Base-by-base conservation (phyloP, 2,329 filamentous ascomycete genomes). In the Microcera coccophila region DNA sequence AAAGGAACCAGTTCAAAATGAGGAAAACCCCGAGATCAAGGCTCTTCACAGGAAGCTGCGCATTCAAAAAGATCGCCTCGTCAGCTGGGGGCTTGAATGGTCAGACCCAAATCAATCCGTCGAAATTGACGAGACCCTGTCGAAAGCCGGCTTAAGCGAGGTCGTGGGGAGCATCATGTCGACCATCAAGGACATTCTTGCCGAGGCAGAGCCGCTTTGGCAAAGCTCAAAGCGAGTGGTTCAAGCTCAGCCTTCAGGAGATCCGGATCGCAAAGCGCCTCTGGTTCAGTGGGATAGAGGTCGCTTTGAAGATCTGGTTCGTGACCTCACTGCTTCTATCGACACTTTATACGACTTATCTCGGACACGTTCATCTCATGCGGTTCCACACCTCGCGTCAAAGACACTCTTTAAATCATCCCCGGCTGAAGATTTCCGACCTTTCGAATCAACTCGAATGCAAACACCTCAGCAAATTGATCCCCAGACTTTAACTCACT, bases 51-150 rank as follows among this genome's bases (percentile, higher is more conserved):
- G 85, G 49, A 88, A 87, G 62, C 78, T 89, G 51, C 79, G 84
- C 50, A 89, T 90, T 53, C 87, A 90, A 57, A 88, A 87, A 62
- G 85, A 90, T 67, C 76, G 87, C 14, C 72, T 90, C 36, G 81
- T 87, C 45, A 84, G 81, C 47, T 91, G 87, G 87, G 87, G 86
- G 0, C 70, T 89, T 39, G 84, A 89, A 62, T 91, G 87, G 87
- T 86, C 82, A 42, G 85, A 90, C 61, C 81, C 83, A 14, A 77
- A 73, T 51, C 76, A 83, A 58, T 74, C 82, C 45, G 78, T 80
- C 56, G 81, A 87, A 62, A 90, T 90, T 49, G 81, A 84, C 57
- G 79, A 82, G 57, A 80, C 79, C 12, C 70, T 84, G 8, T 86
- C 85, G 55, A 82, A 85, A 61, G 83, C 84, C 39, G 87, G 86